Evolutionary conservation across 148 eudicot genomes (phyloP).

Genomic region (Silene uniflora): DNA sequence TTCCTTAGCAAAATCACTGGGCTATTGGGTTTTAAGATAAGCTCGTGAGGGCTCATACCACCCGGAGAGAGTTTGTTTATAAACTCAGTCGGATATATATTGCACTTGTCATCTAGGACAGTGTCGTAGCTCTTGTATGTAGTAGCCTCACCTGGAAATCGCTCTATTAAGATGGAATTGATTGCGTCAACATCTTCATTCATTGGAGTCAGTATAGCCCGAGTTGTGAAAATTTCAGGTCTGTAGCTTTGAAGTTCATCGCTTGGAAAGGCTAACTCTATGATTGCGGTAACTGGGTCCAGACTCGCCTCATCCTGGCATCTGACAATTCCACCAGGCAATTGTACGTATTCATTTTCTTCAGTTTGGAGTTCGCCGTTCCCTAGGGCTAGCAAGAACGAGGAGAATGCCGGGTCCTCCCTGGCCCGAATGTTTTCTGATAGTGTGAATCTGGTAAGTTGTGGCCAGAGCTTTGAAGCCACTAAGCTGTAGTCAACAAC

Average conservation of each 20-base stretch:
- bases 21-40: no score
- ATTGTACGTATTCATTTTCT: neutral
- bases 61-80: neutral
- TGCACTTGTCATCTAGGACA: neutral
- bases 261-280: neutral
- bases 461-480: neutral
- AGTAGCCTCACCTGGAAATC: neutral
- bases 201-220: neutral
- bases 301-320: no score
- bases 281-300: neutral
- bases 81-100: constrained; percentile 5
- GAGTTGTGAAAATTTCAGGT: neutral
- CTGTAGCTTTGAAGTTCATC: neutral
- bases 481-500: neutral
- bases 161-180: neutral
- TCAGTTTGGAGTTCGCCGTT: neutral
- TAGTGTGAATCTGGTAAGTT: neutral
- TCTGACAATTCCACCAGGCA: neutral
- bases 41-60: no score
- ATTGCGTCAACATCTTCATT: constrained; percentile 15
- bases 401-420: neutral
- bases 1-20: neutral
- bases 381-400: neutral
- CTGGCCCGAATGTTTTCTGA: constrained; percentile 5
- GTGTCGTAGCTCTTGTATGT: neutral